Percentiles rank a stretch among this genome's conserved stretches.
These are phyloP conservation scores for Syzygium oleosum DNA, from an alignment of 345 rosid species.

Conservation along the genomic window DNA sequence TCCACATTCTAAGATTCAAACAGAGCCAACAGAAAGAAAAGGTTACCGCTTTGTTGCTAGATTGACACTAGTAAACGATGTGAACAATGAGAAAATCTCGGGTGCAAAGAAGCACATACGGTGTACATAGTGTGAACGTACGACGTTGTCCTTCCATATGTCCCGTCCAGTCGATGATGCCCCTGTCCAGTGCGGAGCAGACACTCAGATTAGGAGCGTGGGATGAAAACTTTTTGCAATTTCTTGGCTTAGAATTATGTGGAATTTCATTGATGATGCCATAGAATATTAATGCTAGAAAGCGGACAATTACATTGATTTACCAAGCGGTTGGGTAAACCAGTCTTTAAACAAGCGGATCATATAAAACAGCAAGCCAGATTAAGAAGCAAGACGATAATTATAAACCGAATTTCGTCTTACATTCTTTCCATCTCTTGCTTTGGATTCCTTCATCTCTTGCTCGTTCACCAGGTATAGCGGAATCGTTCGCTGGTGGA, in stretches of 20 bases:
- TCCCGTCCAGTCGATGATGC: background rate
- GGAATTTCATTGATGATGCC: background rate
- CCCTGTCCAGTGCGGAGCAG: background rate
- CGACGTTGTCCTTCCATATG: fast-evolving
- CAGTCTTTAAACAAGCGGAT: background rate
- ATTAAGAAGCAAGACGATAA: background rate
- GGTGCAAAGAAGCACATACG: background rate
- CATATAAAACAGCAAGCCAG: background rate
- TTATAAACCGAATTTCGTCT: background rate
- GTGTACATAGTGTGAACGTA: background rate
- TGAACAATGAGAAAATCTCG: background rate
- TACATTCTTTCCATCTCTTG: background rate
- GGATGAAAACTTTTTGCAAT: background rate
- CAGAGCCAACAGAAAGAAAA: background rate
- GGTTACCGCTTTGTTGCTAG: background rate
- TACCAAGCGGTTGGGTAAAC: background rate
- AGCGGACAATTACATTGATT: background rate
- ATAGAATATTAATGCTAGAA: background rate
- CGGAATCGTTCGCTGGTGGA: background rate
- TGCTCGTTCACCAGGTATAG: background rate
- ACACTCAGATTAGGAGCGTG: background rate
- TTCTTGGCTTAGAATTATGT: background rate
- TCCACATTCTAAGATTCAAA: background rate
- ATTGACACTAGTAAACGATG: background rate
- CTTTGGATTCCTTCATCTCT: background rate